Base-by-base conservation (phyloP, 2,329 filamentous ascomycete genomes). In the Cercospora zeina region DNA sequence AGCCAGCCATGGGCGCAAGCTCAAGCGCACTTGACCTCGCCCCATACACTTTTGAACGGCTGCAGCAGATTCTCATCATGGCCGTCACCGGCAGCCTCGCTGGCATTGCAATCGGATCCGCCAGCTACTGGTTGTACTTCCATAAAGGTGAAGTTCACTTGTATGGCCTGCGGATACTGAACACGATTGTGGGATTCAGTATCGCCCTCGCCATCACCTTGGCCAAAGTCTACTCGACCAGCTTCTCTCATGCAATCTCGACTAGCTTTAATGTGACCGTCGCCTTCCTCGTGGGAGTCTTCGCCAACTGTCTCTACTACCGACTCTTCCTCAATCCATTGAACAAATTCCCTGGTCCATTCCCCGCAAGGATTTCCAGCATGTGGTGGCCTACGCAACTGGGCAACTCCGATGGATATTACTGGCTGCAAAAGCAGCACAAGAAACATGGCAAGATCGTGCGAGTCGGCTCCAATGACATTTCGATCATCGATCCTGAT, bases 401-500 rank as follows among this genome's bases (percentile, higher is more conserved):
- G 10, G 49, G 58, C 31, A 71, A 72, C 13, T 63, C 68, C 11
- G 70, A 77, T 62, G 68, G 68, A 16, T 71, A 73, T 53, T 62
- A 71, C 56, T 69, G 73, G 61, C 51, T 76, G 2, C 58, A 68
- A 11, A 65, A 63, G 3, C 64, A 76, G 47, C 77, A 79, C 62
- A 63, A 73, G 34, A 64, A 73, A 60, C 71, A 77, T 61, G 77
- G 76, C 53, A 68, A 65, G 13, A 67, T 72, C 10, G 70, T 79
- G 0, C 70, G 77, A 7, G 70, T 76, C 24, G 77, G 77, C 1
- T 72, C 75, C 0, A 71, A 71, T 13, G 73, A 76, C 27, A 67
- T 78, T 6, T 77, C 75, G 6, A 73, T 78, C 47, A 70, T 65
- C 11, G 67, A 77, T 63, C 71, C 78, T 30, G 67, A 76, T 66